Conservation (phyloP, 1,139 yeast genomes). For the Keqinozyma sinolaborantium region DNA sequence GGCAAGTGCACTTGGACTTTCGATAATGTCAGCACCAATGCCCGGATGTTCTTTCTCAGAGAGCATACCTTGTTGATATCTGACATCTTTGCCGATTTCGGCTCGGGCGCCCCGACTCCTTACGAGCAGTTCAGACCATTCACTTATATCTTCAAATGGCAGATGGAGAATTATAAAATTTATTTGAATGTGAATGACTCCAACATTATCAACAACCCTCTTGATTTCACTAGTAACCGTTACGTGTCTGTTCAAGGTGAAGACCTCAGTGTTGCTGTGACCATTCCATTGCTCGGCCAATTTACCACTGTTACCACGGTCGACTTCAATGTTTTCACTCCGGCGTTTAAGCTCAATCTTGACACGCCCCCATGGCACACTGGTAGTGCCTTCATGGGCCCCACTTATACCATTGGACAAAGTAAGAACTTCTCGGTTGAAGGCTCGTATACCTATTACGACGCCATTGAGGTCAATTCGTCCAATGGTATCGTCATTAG, state of each 20-base stretch:
- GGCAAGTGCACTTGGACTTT: constrained; percentile 70
- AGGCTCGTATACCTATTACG: constrained; percentile 66
- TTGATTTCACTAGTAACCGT: constrained; percentile 77
- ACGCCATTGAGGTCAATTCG: constrained; percentile 57
- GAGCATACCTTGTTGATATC: constrained; percentile 79
- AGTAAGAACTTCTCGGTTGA: constrained; percentile 56
- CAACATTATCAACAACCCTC: constrained; percentile 84
- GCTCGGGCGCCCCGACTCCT: constrained; percentile 66
- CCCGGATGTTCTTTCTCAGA: constrained; percentile 65
- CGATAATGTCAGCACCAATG: constrained; percentile 47
- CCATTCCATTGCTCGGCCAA: constrained; percentile 61
- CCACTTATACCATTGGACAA: constrained; percentile 58
- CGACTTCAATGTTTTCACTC: constrained; percentile 52
- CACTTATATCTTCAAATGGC: constrained; percentile 61
- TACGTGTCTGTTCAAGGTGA: constrained; percentile 74
- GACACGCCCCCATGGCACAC: constrained; percentile 95
- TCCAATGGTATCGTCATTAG: constrained; percentile 68
- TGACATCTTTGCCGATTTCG: constrained; percentile 75
- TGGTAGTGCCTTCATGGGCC: constrained; percentile 61
- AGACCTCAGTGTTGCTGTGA: constrained; percentile 41
- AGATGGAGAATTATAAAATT: constrained; percentile 50
- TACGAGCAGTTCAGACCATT: constrained; percentile 78
- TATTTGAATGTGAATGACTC: constrained; percentile 80
- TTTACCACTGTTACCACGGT: constrained; percentile 56
- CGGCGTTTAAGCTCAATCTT: constrained; percentile 57